Conservation (phyloP, 352 stramenopile genomes). For the Aphanomyces euteiches region DNA sequence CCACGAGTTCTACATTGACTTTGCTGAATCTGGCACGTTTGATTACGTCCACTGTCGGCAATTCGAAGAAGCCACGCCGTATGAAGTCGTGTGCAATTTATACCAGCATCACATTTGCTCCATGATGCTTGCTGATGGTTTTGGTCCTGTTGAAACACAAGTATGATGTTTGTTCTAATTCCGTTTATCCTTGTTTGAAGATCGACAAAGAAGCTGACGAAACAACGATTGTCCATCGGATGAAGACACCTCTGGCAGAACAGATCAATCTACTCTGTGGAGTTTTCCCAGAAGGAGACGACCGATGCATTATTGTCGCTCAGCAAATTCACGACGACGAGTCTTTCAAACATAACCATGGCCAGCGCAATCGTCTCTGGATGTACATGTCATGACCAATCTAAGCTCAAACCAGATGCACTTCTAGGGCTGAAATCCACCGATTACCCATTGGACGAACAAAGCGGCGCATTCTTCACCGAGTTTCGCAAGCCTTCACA, state of each 20-base stretch:
- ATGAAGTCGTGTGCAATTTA: not conserved
- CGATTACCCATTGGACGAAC: not conserved
- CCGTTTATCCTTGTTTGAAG: not conserved
- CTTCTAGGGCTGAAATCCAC: not conserved
- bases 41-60: constrained; percentile 1
- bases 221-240: not conserved
- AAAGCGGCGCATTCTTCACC: not conserved
- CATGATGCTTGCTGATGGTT: constrained; percentile 3
- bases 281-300: not conserved
- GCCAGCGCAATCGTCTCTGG: not conserved
- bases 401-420: too few species aligned
- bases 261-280: constrained; percentile 3
- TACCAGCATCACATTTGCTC: not conserved
- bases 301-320: not conserved
- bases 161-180: not conserved
- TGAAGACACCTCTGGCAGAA: not conserved
- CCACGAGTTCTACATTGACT: constrained; percentile 1
- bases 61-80: not conserved
- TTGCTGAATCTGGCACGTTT: not conserved
- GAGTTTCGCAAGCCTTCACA: not conserved
- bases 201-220: not conserved
- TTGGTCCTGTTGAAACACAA: not conserved
- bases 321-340: constrained; percentile 5
- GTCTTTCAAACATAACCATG: not conserved
- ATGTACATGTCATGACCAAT: not conserved